Evolutionary conservation across 495 filamentous ascomycete species (phyloP).

Genomic region (Penicillium argentinense): DNA sequence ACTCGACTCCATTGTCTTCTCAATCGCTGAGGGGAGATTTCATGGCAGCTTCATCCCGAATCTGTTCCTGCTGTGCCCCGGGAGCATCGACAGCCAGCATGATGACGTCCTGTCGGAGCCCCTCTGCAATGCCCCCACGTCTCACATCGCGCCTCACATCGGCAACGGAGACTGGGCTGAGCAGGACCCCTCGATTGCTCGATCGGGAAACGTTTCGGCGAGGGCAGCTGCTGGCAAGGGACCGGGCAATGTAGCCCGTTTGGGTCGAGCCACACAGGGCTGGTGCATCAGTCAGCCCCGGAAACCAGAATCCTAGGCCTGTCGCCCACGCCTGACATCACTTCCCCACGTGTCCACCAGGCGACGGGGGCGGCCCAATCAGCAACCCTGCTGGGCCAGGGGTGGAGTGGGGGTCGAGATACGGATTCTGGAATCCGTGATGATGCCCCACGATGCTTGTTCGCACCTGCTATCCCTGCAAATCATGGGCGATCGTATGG

Average conservation of each 20-base stretch:
- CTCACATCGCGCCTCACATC: not conserved
- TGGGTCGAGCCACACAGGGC: not conserved
- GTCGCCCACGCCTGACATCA: slow-evolving; percentile 23
- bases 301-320: slow-evolving; percentile 36
- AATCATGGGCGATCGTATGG: slow-evolving; percentile 18
- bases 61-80: not conserved
- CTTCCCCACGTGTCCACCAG: slow-evolving; percentile 7
- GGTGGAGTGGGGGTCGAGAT: not conserved
- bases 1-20: not conserved
- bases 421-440: slow-evolving; percentile 32
- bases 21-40: not conserved
- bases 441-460: slow-evolving; percentile 14
- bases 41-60: not conserved
- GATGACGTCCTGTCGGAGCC: no score
- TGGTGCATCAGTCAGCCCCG: slow-evolving; percentile 14
- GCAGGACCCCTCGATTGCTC: not conserved
- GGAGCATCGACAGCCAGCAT: no score
- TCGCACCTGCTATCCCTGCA: slow-evolving; percentile 13
- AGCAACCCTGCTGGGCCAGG: not conserved
- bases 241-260: not conserved
- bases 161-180: not conserved
- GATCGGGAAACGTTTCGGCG: not conserved
- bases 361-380: not conserved
- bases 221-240: not conserved
- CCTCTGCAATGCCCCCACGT: no score